phyloP scores from a whole-genome alignment of 208 protist species.

The Porcisia hertigi region DNA sequence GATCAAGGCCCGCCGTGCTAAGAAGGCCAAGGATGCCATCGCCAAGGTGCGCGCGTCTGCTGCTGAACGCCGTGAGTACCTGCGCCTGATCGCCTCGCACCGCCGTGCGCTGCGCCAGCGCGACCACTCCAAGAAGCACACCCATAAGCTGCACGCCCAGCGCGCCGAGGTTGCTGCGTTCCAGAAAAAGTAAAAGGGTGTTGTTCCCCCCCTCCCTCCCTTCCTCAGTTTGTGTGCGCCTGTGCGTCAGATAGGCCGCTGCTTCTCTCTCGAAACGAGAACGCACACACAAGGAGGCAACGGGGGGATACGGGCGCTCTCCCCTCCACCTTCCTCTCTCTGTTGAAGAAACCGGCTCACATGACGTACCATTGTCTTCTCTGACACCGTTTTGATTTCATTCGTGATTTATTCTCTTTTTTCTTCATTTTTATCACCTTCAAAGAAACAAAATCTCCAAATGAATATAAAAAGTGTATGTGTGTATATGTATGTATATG shows the following conservation, averaged over 20 bases:
- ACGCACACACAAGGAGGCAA: background rate
- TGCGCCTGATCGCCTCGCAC: slow-evolving; percentile 43
- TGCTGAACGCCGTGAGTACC: slow-evolving; percentile 67
- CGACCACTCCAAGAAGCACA: slow-evolving; percentile 61
- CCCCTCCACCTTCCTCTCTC: background rate
- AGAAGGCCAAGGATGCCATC: slow-evolving; percentile 75
- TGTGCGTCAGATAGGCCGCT: background rate
- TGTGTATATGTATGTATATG: too few species aligned
- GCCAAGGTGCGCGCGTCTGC: slow-evolving; percentile 71
- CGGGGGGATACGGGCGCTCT: background rate
- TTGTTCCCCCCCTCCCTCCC: background rate
- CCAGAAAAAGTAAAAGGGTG: slow-evolving; percentile 48
- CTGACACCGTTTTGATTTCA: slow-evolving; percentile 1
- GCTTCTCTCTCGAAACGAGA: background rate
- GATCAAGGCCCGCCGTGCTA: slow-evolving; percentile 77
- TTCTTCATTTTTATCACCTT: slow-evolving; percentile 11
- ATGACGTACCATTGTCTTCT: background rate
- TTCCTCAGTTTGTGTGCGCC: background rate
- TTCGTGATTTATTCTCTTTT: slow-evolving; percentile 11
- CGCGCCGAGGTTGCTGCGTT: slow-evolving; percentile 67
- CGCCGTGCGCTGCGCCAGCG: slow-evolving; percentile 80
- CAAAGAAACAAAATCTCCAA: too few species aligned
- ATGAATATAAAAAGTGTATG: too few species aligned
- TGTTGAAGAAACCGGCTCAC: background rate
- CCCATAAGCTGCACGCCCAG: slow-evolving; percentile 64